Percentiles rank a stretch among this genome's conserved stretches.
phyloP scores from a whole-genome alignment of 768 basidiomycete species.

The Coprinellus micaceus region DNA sequence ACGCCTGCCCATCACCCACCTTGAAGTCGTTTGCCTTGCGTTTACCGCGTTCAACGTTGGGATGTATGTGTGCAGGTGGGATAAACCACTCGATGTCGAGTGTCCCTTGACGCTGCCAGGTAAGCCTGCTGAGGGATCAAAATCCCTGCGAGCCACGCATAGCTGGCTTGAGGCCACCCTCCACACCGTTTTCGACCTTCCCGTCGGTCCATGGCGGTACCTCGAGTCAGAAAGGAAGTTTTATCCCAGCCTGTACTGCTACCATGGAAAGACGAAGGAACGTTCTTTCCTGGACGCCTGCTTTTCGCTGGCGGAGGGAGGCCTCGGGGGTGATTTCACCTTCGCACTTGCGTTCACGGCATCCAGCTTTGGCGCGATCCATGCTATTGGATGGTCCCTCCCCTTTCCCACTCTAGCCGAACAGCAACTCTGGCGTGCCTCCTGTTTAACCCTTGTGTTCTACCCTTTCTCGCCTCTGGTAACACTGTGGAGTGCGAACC shows the following conservation, averaged over 20 bases:
- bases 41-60: constrained; percentile 28
- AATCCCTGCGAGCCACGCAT: no score
- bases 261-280: no score
- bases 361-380: no score
- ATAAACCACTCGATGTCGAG: constrained; percentile 34
- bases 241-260: background rate
- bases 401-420: no score
- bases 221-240: background rate
- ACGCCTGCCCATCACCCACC: constrained; percentile 28
- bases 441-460: background rate
- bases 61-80: constrained; percentile 34
- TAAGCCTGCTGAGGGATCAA: constrained; percentile 8
- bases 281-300: no score
- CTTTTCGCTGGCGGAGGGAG: no score
- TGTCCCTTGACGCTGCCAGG: constrained; percentile 7
- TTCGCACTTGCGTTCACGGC: no score
- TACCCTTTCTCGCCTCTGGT: background rate
- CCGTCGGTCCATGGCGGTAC: background rate
- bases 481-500: no score
- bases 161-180: no score
- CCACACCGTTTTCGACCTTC: constrained; percentile 11
- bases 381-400: no score
- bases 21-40: constrained; percentile 34
- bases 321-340: no score
- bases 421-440: background rate